Evolutionary conservation across 176 grass and related monocot species (phyloP), one percentile per base, ranked within the genome.

Genomic region (Hordeum marinum): DNA sequence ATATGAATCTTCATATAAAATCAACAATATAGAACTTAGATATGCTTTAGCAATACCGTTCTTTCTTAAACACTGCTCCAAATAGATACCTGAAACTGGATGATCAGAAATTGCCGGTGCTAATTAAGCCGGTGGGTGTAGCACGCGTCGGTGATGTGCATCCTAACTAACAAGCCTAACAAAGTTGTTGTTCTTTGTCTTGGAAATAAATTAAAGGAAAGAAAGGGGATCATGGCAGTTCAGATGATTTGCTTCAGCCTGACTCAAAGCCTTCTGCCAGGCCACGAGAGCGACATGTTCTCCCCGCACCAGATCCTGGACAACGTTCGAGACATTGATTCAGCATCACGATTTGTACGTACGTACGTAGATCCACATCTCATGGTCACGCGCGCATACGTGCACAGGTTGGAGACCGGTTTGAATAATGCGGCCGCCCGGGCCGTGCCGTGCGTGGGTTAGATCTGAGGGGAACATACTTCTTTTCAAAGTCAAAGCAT

Each of bases 251-350:
- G 78, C 88, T 90, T 82, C 64, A 26, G 64, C 8, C 57, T 12
- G 64, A 90, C 88, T 72, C 32, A 86, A 90, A 77, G 72, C 25
- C 9, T 18, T 54, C 27, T 11, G 78, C 68, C 4, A 9, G 80
- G 18, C 4, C 55, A 25, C 40, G 76, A 80, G 82, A 76, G 82
- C 7, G 87, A 76, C 77, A 11, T 24, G 46, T 1, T 8, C 62
- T 68, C 23, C 77, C 43, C 24, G 12, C 34, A 57, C 40, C 45
- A 26, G 41, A 23, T 41, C 55, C 18, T 26, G 4, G 2, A 54
- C 24, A 15, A 15, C 0, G 29, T 21, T 36, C 21, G 20, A 8
- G 15, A 20, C 31, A 18, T 55, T 21, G 24, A 29, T 59, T 74
- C 64, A 46, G 21, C 45, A n/a, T 64, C 32, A 25, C 39, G 36